These are phyloP conservation scores for Phytophthora vignae DNA, from an alignment of 352 stramenopile genomes.

Conservation along the genomic window DNA sequence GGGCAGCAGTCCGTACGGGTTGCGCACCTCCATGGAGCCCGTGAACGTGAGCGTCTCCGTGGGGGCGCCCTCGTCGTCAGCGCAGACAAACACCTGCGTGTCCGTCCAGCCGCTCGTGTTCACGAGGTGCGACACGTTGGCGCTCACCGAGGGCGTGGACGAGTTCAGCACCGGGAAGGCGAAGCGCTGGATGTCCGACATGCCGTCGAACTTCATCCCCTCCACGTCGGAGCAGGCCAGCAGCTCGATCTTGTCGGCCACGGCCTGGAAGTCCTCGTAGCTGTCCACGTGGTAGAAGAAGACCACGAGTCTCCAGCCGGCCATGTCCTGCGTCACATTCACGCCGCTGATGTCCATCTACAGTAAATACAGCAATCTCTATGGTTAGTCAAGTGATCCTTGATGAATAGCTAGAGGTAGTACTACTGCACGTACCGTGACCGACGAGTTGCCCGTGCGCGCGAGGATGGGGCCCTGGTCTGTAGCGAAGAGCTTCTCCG, in stretches of 20 bases:
- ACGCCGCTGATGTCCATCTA: slow-evolving; percentile 73
- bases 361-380: not conserved
- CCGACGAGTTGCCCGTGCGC: slow-evolving; percentile 64
- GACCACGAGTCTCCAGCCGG: slow-evolving; percentile 77
- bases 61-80: slow-evolving; percentile 52
- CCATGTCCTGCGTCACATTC: slow-evolving; percentile 76
- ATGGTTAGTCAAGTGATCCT: not conserved
- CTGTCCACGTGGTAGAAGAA: slow-evolving; percentile 88
- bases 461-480: slow-evolving; percentile 76
- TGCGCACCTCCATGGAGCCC: slow-evolving; percentile 81
- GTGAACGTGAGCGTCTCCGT: slow-evolving; percentile 66
- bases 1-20: slow-evolving; percentile 83
- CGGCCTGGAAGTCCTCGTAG: slow-evolving; percentile 64
- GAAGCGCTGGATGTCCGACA: slow-evolving; percentile 69
- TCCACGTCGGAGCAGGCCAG: slow-evolving; percentile 66
- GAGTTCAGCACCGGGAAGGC: slow-evolving; percentile 72
- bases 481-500: slow-evolving; percentile 88
- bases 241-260: slow-evolving; percentile 79
- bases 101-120: slow-evolving; percentile 79
- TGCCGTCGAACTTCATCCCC: slow-evolving; percentile 61
- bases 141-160: slow-evolving; percentile 45
- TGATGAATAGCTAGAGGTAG: not conserved
- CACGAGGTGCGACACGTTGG: slow-evolving; percentile 64
- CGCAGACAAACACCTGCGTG: slow-evolving; percentile 83
- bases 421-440: slow-evolving; percentile 43